These are phyloP conservation scores for Tylopilus sp. DNA, from an alignment of 768 basidiomycete genomes.

Conservation along the genomic window DNA sequence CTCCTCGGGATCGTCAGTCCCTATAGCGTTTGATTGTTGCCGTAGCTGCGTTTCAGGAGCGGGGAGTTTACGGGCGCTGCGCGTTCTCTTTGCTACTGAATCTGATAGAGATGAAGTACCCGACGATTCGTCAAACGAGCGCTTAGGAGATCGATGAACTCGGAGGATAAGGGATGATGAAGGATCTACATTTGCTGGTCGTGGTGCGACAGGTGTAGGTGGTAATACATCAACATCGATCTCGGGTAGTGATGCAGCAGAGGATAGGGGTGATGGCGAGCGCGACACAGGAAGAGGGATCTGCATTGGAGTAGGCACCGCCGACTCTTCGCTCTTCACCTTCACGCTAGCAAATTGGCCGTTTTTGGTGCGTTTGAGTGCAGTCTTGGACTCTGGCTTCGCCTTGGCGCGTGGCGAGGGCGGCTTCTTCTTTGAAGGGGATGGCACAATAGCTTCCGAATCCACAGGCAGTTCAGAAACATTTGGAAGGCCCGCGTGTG, in stretches of 20 bases:
- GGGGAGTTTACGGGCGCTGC: slow-evolving; percentile 27
- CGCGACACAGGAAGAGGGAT: slow-evolving; percentile 39
- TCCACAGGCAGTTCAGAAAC: slow-evolving; percentile 49
- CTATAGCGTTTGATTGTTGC: slow-evolving; percentile 18
- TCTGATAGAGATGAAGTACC: slow-evolving; percentile 38
- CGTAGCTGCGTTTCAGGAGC: slow-evolving; percentile 10
- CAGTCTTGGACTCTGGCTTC: slow-evolving; percentile 20
- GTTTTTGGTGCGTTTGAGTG: slow-evolving; percentile 19
- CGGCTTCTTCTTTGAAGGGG: slow-evolving; percentile 35
- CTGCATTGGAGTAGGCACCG: slow-evolving; percentile 26
- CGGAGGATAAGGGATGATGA: slow-evolving; percentile 27
- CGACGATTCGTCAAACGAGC: slow-evolving; percentile 57
- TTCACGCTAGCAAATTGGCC: slow-evolving; percentile 21
- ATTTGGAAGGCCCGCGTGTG: slow-evolving; percentile 70
- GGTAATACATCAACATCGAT: slow-evolving; percentile 30
- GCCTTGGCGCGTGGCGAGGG: slow-evolving; percentile 30
- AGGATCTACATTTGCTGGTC: slow-evolving; percentile 8
- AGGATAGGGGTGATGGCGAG: slow-evolving; percentile 35
- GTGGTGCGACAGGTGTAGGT: slow-evolving; percentile 23
- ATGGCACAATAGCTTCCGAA: slow-evolving; percentile 28
- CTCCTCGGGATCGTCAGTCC: slow-evolving; percentile 29
- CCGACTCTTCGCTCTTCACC: slow-evolving; percentile 21
- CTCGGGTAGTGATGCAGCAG: slow-evolving; percentile 19
- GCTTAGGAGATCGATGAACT: slow-evolving; percentile 50
- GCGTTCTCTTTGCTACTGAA: slow-evolving; percentile 34